These are phyloP conservation scores for Fusarium sp. DNA, from an alignment of 2,329 filamentous ascomycete species.

Conservation along the genomic window DNA sequence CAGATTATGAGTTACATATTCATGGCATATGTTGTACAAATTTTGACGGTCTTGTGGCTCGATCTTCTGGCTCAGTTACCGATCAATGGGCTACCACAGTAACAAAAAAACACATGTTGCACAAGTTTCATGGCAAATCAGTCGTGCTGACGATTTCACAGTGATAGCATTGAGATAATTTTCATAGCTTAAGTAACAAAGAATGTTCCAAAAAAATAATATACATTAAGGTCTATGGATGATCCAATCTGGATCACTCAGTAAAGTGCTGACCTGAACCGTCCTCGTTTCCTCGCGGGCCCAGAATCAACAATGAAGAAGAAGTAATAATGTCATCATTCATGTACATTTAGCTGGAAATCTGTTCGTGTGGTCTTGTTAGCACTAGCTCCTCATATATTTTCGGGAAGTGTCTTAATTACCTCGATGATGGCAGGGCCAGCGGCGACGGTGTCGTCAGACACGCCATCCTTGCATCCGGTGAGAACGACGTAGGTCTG, in stretches of 20 bases:
- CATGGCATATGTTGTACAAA: neutral
- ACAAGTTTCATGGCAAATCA: neutral
- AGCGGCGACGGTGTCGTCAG: conserved; percentile 52
- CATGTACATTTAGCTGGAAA: conserved; percentile 18
- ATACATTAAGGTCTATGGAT: neutral
- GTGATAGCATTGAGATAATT: neutral
- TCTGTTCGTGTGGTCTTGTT: neutral
- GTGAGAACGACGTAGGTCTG: conserved; percentile 56
- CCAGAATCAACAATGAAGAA: neutral
- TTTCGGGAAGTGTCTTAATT: neutral
- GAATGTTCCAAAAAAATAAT: neutral
- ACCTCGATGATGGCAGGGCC: conserved; percentile 52
- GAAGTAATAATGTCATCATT: neutral
- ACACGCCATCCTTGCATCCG: conserved; percentile 49
- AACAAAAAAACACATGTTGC: neutral
- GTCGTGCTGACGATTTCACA: neutral
- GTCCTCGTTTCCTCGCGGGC: neutral
- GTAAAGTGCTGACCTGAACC: neutral
- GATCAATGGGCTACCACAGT: too few relatives aligned
- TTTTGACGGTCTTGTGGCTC: too few relatives aligned
- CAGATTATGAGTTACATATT: neutral
- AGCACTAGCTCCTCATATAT: conserved; percentile 6
- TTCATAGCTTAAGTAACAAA: neutral
- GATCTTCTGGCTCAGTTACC: too few relatives aligned
- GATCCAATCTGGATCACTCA: neutral